Evolutionary conservation across 176 grass and related monocot genomes (phyloP).

Genomic region (Cocos nucifera): DNA sequence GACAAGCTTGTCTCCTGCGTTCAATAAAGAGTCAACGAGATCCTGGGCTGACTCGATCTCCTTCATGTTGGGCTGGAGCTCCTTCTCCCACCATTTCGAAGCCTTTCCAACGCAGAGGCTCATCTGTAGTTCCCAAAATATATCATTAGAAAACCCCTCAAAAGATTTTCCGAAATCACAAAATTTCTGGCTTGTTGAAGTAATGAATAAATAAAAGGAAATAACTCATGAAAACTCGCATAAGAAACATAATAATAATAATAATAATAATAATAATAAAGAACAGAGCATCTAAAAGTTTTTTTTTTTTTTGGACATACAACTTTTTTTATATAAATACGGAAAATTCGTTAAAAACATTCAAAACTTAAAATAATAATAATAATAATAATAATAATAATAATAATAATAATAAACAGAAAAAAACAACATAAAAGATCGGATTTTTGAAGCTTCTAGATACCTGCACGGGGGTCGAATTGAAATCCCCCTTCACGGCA

Average conservation of each 20-base stretch:
- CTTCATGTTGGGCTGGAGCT: slow-evolving; percentile 14
- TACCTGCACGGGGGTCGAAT: slow-evolving; percentile 1
- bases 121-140: not conserved
- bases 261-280: too few species aligned
- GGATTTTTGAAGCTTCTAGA: not conserved
- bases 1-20: slow-evolving; percentile 5
- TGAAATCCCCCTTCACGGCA: not conserved
- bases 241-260: too few species aligned
- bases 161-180: not conserved
- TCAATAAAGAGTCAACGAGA: slow-evolving; percentile 6
- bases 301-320: too few species aligned
- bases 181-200: not conserved
- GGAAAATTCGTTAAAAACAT: too few species aligned
- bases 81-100: slow-evolving; percentile 13
- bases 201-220: too few species aligned
- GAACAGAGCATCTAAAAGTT: too few species aligned
- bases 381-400: too few species aligned
- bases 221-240: too few species aligned
- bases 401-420: not conserved
- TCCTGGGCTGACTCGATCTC: slow-evolving; percentile 8
- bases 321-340: too few species aligned
- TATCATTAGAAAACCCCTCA: not conserved
- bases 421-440: not conserved
- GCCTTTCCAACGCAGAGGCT: slow-evolving; percentile 1
- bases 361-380: too few species aligned